Base-by-base conservation (phyloP, 83 land plant species). In the Thuja plicata region DNA sequence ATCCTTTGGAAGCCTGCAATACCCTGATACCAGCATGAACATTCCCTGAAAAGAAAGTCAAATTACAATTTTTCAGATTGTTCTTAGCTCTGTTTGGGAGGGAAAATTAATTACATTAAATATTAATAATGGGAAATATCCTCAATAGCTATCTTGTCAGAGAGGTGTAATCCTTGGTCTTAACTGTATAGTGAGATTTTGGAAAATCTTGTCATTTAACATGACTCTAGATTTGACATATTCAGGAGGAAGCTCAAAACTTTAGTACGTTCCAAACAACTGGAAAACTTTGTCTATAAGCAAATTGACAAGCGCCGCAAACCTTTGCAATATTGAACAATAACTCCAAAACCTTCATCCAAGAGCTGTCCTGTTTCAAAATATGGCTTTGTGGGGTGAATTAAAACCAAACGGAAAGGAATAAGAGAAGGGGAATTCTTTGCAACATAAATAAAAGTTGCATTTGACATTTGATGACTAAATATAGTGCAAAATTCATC, bases 11-110 rank as follows among this genome's bases (percentile, higher is more conserved):
- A 97, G 97, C 50, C 98, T 92, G 76, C 96, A 96, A 90, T 91
- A 97, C 0, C 99, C 98, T 41, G 97, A 97, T 17, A 96, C 97
- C 73, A 97, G 92, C 98, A 97, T 96, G 90, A 97, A 96, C 4
- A 97, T 95, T 10, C 97, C 99, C 99, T 97, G 94, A 11, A 60
- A 43, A 3, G 27, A 45, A 38, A 86, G 43, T 27, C 0, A 74
- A 34, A 74, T 73, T 74, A 13, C 10, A 74, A 3, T 34, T 0
- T 73, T 11, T 73, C 37, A 73, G 30, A n/a, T 73, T 8, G 15
- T n/a, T 73, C 37, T 73, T 37, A 73, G 0, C 77, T 21, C 6
- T 60, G 27, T 60, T 60, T 21, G 6, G 19, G 8, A 21, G 6
- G 70, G 5, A 66, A 24, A 6, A 5, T 21, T 27, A 24, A 66